A percentile compares a stretch with the other conserved stretches of the same genome.
phyloP scores from a whole-genome alignment of 1,284 basidiomycete genomes.

The Leccinum colubrinum region DNA sequence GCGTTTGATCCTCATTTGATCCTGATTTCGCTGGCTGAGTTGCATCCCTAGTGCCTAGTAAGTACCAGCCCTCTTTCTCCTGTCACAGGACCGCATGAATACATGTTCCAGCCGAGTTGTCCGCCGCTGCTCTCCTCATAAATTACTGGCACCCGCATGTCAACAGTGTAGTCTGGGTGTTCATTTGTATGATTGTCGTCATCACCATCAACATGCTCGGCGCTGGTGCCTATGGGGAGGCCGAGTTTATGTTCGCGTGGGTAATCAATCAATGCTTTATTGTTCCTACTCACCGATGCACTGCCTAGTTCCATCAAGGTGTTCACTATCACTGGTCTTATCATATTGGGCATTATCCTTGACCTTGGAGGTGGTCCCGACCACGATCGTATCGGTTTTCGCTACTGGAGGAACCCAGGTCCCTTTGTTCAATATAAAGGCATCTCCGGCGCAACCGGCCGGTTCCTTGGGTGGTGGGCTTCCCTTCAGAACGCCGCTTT shows the following conservation, averaged over 20 bases:
- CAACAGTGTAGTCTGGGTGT: slow-evolving; percentile 64
- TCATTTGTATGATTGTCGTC: slow-evolving; percentile 60
- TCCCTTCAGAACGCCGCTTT: slow-evolving; percentile 64
- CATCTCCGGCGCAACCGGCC: slow-evolving; percentile 48
- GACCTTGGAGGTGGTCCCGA: slow-evolving; percentile 59
- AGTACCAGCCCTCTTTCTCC: not conserved
- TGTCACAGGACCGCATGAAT: not conserved
- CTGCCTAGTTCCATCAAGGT: slow-evolving; percentile 59
- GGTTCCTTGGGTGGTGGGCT: slow-evolving; percentile 54
- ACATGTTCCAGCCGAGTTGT: slow-evolving; percentile 50
- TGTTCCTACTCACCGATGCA: not conserved
- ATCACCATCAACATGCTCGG: slow-evolving; percentile 69
- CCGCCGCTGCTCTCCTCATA: slow-evolving; percentile 64
- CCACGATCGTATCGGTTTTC: slow-evolving; percentile 50
- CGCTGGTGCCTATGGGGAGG: slow-evolving; percentile 49
- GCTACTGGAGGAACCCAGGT: slow-evolving; percentile 55
- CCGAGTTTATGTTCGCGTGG: slow-evolving; percentile 53
- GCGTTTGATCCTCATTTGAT: slow-evolving; percentile 14
- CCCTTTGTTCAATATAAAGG: slow-evolving; percentile 47
- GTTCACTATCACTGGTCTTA: slow-evolving; percentile 50
- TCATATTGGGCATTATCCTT: slow-evolving; percentile 44
- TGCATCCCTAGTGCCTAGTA: slow-evolving; percentile 28
- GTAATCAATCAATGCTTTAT: slow-evolving; percentile 12
- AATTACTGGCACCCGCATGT: slow-evolving; percentile 54
- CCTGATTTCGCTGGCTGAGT: not conserved